Percentiles rank a stretch among this genome's conserved stretches.
These are phyloP conservation scores for Pyrus betulifolia DNA, from an alignment of 306 rosid species.

Conservation along the genomic window DNA sequence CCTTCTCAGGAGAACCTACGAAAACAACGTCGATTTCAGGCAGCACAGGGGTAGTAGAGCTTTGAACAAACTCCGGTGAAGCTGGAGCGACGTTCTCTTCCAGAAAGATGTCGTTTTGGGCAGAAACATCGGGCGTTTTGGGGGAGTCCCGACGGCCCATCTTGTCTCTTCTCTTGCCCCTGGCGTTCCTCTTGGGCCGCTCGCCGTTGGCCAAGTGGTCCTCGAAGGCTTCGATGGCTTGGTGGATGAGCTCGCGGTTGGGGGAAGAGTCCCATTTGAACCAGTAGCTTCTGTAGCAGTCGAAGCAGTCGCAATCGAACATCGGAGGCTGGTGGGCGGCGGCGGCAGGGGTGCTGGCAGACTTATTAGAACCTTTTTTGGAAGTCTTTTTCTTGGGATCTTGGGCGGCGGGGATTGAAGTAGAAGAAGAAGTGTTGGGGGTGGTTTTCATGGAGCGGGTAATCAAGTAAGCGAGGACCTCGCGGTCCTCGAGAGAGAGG, in stretches of 20 bases:
- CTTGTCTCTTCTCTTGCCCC: constrained; percentile 30
- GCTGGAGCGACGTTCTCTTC: background rate
- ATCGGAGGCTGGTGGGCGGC: constrained; percentile 28
- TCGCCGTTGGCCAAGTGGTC: constrained; percentile 43
- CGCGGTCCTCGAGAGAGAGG: constrained; percentile 49
- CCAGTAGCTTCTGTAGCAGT: constrained; percentile 61
- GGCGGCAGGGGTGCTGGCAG: background rate
- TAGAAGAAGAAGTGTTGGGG: background rate
- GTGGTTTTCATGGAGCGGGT: constrained; percentile 34
- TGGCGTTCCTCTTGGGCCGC: constrained; percentile 23
- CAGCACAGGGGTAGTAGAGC: background rate
- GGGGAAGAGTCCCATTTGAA: constrained; percentile 55
- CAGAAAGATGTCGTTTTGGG: background rate
- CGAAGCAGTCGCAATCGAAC: constrained; percentile 52
- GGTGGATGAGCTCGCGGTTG: constrained; percentile 52
- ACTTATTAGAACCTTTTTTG: background rate
- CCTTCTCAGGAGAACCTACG: background rate
- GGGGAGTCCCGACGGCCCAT: constrained; percentile 14
- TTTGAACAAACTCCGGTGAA: background rate
- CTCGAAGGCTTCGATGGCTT: constrained; percentile 60
- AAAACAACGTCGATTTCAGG: background rate
- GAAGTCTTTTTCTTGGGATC: constrained; percentile 24
- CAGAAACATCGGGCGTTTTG: background rate
- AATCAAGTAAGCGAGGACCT: constrained; percentile 58
- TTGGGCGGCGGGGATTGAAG: background rate